Evolutionary conservation across 164 flowering plant species (phyloP), one percentile per base, ranked within the genome.

Genomic region (Warburgia ugandensis): DNA sequence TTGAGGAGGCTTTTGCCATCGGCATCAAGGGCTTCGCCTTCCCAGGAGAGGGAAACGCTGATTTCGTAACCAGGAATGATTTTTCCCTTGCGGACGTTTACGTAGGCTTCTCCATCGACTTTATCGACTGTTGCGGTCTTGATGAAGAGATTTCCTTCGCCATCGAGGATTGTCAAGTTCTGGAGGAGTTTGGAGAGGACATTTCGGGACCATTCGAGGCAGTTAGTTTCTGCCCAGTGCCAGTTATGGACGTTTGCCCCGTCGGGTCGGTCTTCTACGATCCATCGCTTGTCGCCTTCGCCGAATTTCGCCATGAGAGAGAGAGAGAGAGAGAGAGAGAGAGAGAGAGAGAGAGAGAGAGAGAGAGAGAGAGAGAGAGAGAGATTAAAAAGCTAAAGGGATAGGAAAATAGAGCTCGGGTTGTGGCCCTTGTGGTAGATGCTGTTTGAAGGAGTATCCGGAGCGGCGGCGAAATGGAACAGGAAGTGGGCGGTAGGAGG

Each of bases 171-270:
- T 29, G 78, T 36, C 43, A 79, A 68, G 47, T 68, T 38, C 51
- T 82, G 65, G 13, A 94, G 79, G 33, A 73, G 78, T 0, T 68
- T 68, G 55, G 70, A 28, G 61, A 94, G 74, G 58, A 78, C 68
- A 45, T 48, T 67, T 0, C 80, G 65, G 1, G 97, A 80, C 95
- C 95, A 94, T 14, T 78, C 92, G 45, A 94, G 73, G 56, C 99
- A 94, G 50, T 94, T 64, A 13, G 86, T 89, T 64, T 89, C 96
- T 0, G 95, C 64, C 99, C 99, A 94, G 75, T 94, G 99, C 99
- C 99, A 94, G 74, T 94, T 94, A 72, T 94, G 99, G 45, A 94
- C 99, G 63, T 94, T 94, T 51, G 96, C 64, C 12, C 99, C 99
- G 73, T 94, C 99, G 6, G 92, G 60, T 26, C 99, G 69, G 26